A percentile compares a stretch with the other conserved stretches of the same genome.
These are phyloP conservation scores for Mortierella sp. DNA, from an alignment of 371 early-diverging fungal species.

Conservation along the genomic window DNA sequence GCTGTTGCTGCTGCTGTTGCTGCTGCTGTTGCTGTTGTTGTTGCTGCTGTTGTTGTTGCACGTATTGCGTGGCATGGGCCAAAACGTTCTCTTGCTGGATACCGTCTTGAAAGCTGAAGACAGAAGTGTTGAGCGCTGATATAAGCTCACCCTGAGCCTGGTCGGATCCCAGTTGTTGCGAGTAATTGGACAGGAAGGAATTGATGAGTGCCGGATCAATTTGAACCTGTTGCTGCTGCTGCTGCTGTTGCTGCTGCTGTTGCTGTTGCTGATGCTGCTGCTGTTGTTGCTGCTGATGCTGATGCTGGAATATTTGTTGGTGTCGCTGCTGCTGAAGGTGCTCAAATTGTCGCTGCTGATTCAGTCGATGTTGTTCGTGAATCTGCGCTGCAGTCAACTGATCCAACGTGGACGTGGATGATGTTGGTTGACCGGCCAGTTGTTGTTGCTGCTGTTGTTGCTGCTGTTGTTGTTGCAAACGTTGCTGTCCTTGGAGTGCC, in stretches of 20 bases:
- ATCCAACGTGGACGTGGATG: constrained; percentile 28
- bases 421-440: not conserved
- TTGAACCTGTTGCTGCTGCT: constrained; percentile 21
- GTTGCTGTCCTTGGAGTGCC: constrained; percentile 5
- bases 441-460: constrained; percentile 24
- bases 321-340: constrained; percentile 26
- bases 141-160: constrained; percentile 46
- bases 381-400: constrained; percentile 43
- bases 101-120: constrained; percentile 27
- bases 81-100: constrained; percentile 29
- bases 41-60: constrained; percentile 1
- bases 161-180: constrained; percentile 49
- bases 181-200: constrained; percentile 35
- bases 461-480: constrained; percentile 21
- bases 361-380: constrained; percentile 44
- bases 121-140: constrained; percentile 34
- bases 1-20: not conserved
- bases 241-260: constrained; percentile 24
- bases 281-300: constrained; percentile 29
- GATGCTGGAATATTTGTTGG: constrained; percentile 20
- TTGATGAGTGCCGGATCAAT: constrained; percentile 13
- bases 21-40: not conserved
- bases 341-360: constrained; percentile 42
- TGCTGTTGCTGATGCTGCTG: constrained; percentile 24
- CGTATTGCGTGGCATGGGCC: constrained; percentile 5